These are phyloP conservation scores for Didymella glomerata DNA, from an alignment of 2,329 filamentous ascomycete genomes.

Conservation along the genomic window DNA sequence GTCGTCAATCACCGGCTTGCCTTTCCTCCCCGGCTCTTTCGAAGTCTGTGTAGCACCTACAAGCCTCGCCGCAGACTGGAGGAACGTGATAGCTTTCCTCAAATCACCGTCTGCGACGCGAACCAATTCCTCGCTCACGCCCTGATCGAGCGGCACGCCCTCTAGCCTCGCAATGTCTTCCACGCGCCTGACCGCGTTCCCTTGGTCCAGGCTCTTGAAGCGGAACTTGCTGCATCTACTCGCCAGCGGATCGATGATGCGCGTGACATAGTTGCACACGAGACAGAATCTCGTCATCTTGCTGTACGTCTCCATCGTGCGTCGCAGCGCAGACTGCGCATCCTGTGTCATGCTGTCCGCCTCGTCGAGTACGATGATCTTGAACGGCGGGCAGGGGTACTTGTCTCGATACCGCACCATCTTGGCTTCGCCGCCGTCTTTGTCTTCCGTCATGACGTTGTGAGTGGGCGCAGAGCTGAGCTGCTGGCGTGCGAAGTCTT, in stretches of 20 bases:
- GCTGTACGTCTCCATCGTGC: conserved; percentile 98
- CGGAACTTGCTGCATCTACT: conserved; percentile 95
- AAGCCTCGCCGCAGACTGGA: conserved; percentile 92
- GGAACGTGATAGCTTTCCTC: conserved; percentile 92
- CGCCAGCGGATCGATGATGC: conserved; percentile 96
- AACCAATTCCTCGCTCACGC: conserved; percentile 84
- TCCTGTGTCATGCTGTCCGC: conserved; percentile 99
- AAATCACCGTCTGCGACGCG: conserved; percentile 91
- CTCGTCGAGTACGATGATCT: conserved; percentile 98
- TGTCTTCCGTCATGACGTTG: conserved; percentile 65
- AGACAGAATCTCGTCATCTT: conserved; percentile 97
- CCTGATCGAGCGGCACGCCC: conserved; percentile 76
- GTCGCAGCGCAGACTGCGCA: conserved; percentile 87
- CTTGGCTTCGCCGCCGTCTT: conserved; percentile 37
- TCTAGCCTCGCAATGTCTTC: conserved; percentile 84
- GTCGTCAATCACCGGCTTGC: conserved; percentile 55
- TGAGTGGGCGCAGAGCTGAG: conserved; percentile 78
- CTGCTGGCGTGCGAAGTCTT: conserved; percentile 96
- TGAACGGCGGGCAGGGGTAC: conserved; percentile 96
- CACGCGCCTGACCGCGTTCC: conserved; percentile 80
- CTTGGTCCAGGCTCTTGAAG: conserved; percentile 93
- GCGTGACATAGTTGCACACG: conserved; percentile 97
- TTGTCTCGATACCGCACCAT: conserved; percentile 62
- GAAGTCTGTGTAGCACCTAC: conserved; percentile 68
- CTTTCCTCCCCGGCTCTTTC: conserved; percentile 52